Conservation (phyloP, 192 early-diverging fungal genomes). For the Lobosporangium transversale region DNA sequence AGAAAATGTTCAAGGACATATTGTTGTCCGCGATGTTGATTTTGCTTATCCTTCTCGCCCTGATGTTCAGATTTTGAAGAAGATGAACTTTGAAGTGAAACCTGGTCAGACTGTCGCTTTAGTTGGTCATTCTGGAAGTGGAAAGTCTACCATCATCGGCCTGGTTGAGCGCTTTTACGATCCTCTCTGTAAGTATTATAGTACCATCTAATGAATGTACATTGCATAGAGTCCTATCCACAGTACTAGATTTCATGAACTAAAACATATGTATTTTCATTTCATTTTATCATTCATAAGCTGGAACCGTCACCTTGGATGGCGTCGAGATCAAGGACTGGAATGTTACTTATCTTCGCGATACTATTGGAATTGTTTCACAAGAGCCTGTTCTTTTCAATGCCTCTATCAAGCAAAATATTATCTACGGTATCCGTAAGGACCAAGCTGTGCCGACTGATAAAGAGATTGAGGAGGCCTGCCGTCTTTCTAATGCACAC, state of each 20-base stretch:
- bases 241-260: too few species aligned
- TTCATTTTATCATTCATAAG: constrained; percentile 51
- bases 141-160: constrained; percentile 80
- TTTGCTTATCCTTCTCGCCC: constrained; percentile 88
- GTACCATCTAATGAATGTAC: too few species aligned
- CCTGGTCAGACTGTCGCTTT: constrained; percentile 89
- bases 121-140: constrained; percentile 87
- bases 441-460: constrained; percentile 63
- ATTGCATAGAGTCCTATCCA: too few species aligned
- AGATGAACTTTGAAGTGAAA: constrained; percentile 74
- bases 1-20: constrained; percentile 68
- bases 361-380: constrained; percentile 89
- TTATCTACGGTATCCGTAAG: constrained; percentile 67
- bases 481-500: constrained; percentile 77
- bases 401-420: constrained; percentile 82
- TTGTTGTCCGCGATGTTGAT: constrained; percentile 77
- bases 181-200: constrained; percentile 58
- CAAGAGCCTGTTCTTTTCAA: constrained; percentile 95
- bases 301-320: constrained; percentile 77
- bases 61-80: constrained; percentile 81
- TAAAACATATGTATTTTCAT: constrained; percentile 62
- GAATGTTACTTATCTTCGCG: constrained; percentile 87
- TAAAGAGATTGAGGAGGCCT: constrained; percentile 66
- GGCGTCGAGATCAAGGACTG: constrained; percentile 78
- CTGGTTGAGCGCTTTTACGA: constrained; percentile 86